Base-by-base conservation (phyloP, 2,329 filamentous ascomycete species). In the Cladosporium sp. region DNA sequence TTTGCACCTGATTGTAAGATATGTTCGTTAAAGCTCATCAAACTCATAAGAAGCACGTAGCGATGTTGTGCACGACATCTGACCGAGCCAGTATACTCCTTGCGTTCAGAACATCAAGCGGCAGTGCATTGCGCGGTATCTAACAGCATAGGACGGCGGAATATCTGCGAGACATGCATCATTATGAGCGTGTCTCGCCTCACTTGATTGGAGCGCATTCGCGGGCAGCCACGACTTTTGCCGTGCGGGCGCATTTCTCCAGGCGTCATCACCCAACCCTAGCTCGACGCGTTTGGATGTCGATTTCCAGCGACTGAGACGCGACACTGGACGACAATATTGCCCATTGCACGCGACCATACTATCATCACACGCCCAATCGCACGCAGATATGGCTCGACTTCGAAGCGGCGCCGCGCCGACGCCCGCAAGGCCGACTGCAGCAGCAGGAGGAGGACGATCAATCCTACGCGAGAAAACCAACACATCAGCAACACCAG, bases 401-500 rank as follows among this genome's bases (percentile, higher is more conserved):
- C 52, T 55, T 13, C 52, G 52, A 45, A 55, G 52, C 40, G 52
- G 39, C 39, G 36, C 37, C 25, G 36, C 51, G 51, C 52, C 52
- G 19, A 45, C 52, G 19, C 36, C 50, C 9, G 25, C 24, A 10
- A 34, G 37, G 17, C 36, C 36, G 20, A 25, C 37, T 5, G 40
- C 52, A n/a, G 37, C 37, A 9, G 40, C 52, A n/a, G 45, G 40
- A 42, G 25, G 48, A 37, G 28, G 42, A 45, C 52, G 52, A 9
- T 20, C 40, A 6, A 37, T 47, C 13, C 34, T 55, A 37, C 52
- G 52, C 52, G 52, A 55, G 34, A 55, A 55, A 32, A 47, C 52
- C 39, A 55, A 55, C 32, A 57, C 47, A 13, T 37, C 22, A 48
- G 55, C 12, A 40, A 57, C 55, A 25, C 55, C 55, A 42, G 52